Conservation (phyloP, 2,329 filamentous ascomycete species). For the Colletotrichum coccodes region DNA sequence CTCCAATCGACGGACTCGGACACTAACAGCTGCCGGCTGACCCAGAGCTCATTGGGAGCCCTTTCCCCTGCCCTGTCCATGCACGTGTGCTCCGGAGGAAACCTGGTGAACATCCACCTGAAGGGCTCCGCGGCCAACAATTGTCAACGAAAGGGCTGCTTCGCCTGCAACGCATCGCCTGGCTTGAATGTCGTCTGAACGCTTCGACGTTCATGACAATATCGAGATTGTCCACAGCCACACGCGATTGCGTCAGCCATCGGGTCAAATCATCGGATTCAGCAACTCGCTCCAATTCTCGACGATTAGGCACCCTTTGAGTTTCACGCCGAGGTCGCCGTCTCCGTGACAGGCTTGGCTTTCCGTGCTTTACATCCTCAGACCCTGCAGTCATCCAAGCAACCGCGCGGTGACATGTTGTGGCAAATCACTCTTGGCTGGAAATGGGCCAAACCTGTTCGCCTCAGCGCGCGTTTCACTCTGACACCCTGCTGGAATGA, state of each 20-base stretch:
- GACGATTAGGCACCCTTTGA: background rate
- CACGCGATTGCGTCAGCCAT: background rate
- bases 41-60: background rate
- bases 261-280: background rate
- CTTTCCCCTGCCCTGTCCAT: background rate
- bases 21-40: slow-evolving; percentile 18
- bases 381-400: background rate
- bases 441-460: background rate
- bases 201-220: background rate
- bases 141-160: background rate
- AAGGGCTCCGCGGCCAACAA: background rate
- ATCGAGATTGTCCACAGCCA: background rate
- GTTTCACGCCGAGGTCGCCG: background rate
- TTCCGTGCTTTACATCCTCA: background rate
- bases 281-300: background rate
- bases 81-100: background rate
- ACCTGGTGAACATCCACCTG: background rate
- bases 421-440: slow-evolving; percentile 2
- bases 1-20: slow-evolving; percentile 18
- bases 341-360: slow-evolving; percentile 8
- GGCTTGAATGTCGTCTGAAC: slow-evolving; percentile 4
- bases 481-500: slow-evolving; percentile 21
- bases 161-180: background rate
- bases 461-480: slow-evolving; percentile 16
- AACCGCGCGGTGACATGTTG: slow-evolving; percentile 4